Percentiles rank a stretch among this genome's conserved stretches.
phyloP scores from a whole-genome alignment of 2,329 filamentous ascomycete species.

The Septoria petroselini region DNA sequence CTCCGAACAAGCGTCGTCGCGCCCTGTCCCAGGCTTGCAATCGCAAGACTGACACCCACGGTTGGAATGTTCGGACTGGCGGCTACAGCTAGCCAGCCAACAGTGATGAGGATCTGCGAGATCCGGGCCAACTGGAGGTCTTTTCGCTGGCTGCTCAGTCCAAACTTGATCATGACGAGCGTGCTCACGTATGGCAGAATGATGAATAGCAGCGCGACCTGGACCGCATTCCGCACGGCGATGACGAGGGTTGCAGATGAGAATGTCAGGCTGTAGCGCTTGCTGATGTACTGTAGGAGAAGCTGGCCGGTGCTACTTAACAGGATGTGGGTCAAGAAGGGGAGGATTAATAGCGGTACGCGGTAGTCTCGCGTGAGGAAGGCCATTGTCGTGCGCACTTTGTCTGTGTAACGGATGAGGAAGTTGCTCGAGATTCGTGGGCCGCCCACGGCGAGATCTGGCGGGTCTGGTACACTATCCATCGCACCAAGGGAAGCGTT shows the following conservation, averaged over 20 bases:
- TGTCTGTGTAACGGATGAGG: slow-evolving; percentile 4
- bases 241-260: slow-evolving; percentile 36
- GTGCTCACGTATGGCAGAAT: slow-evolving; percentile 34
- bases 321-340: slow-evolving; percentile 35
- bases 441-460: not conserved
- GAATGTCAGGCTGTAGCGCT: slow-evolving; percentile 51
- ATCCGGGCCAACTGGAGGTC: slow-evolving; percentile 37
- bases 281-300: slow-evolving; percentile 54
- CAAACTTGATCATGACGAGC: slow-evolving; percentile 23
- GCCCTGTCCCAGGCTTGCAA: slow-evolving; percentile 49
- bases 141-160: slow-evolving; percentile 28
- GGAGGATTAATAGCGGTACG: slow-evolving; percentile 33
- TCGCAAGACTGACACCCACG: slow-evolving; percentile 42
- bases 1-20: slow-evolving; percentile 47
- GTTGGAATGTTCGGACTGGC: slow-evolving; percentile 32
- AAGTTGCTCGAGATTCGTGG: slow-evolving; percentile 1
- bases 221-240: slow-evolving; percentile 33
- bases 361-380: slow-evolving; percentile 37
- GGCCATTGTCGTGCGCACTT: slow-evolving; percentile 24
- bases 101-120: slow-evolving; percentile 29
- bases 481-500: not conserved
- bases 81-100: slow-evolving; percentile 35
- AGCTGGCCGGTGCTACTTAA: slow-evolving; percentile 33
- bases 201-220: slow-evolving; percentile 34
- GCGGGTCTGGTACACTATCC: not conserved